Percentiles rank a stretch among this genome's conserved stretches.
Evolutionary conservation across 1,284 basidiomycete genomes (phyloP).

Genomic region (Calocybe gambosa): DNA sequence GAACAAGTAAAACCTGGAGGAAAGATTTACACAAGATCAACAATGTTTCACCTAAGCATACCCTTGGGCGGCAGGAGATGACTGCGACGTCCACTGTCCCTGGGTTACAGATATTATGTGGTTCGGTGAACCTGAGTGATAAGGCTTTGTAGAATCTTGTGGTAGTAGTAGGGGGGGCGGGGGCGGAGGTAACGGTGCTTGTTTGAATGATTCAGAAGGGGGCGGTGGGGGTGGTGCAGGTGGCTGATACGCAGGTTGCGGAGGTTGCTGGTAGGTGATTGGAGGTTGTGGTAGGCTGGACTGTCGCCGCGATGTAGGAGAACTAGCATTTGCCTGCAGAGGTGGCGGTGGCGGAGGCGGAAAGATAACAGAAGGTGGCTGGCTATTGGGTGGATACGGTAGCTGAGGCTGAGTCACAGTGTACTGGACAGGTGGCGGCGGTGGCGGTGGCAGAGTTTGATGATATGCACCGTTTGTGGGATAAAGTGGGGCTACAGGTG

Average conservation of each 20-base stretch:
- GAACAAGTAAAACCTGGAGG: too few relatives aligned
- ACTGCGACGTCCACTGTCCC: constrained; percentile 24
- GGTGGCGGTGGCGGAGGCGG: constrained; percentile 20
- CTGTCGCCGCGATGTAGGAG: constrained; percentile 11
- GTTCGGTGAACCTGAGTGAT: constrained; percentile 37
- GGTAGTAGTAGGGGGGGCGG: constrained; percentile 28
- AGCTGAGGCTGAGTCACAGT: constrained; percentile 14
- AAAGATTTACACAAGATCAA: too few relatives aligned
- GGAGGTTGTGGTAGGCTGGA: constrained; percentile 33
- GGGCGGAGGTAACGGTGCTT: constrained; percentile 19
- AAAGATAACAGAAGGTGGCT: constrained; percentile 3
- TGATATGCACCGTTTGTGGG: constrained; percentile 18
- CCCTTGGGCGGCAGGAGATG: constrained; percentile 12
- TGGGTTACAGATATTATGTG: constrained; percentile 28
- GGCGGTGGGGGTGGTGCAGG: constrained; percentile 29
- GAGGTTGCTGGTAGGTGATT: constrained; percentile 23
- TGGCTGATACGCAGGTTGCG: constrained; percentile 27
- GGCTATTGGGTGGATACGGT: constrained; percentile 7
- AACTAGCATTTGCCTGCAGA: constrained; percentile 15
- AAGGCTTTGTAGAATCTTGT: constrained; percentile 21
- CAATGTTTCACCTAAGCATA: constrained; percentile 6
- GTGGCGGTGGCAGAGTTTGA: constrained; percentile 29
- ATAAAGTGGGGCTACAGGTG: constrained; percentile 15
- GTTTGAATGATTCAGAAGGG: constrained; percentile 15
- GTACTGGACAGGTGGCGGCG: constrained; percentile 26